Evolutionary conservation across 2,329 filamentous ascomycete genomes (phyloP).

Genomic region (Penicillium digitatum): DNA sequence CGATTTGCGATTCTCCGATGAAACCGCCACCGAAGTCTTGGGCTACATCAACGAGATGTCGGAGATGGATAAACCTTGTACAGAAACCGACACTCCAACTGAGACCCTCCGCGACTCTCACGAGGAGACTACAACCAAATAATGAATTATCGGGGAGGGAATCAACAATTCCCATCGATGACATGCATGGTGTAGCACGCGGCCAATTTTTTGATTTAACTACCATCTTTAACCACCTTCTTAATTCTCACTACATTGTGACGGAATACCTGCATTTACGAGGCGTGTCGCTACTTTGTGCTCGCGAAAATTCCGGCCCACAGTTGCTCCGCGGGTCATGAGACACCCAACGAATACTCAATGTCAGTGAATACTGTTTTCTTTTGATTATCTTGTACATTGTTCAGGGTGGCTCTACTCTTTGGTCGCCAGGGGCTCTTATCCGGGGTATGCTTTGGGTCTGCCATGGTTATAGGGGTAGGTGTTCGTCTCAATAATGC

Average conservation of each 20-base stretch:
- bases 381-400: slow-evolving; percentile 5
- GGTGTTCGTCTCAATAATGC: neutral
- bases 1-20: slow-evolving; percentile 79
- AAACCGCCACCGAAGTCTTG: slow-evolving; percentile 68
- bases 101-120: slow-evolving; percentile 4
- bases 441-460: neutral
- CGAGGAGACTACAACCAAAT: slow-evolving; percentile 9
- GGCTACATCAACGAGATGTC: slow-evolving; percentile 22
- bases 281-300: slow-evolving; percentile 8
- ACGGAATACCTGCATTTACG: slow-evolving; percentile 14
- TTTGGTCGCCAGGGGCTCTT: neutral
- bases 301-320: neutral
- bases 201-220: slow-evolving; percentile 1
- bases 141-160: neutral
- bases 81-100: neutral
- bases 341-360: neutral
- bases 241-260: neutral
- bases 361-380: neutral
- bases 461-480: neutral
- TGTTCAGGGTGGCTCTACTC: neutral
- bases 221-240: neutral
- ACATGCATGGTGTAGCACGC: slow-evolving; percentile 9
- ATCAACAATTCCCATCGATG: neutral
- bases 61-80: slow-evolving; percentile 19
- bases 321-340: neutral